A percentile compares a stretch with the other conserved stretches of the same genome.
Evolutionary conservation across 2,329 filamentous ascomycete genomes (phyloP).

Genomic region (Eurotiales sp.): DNA sequence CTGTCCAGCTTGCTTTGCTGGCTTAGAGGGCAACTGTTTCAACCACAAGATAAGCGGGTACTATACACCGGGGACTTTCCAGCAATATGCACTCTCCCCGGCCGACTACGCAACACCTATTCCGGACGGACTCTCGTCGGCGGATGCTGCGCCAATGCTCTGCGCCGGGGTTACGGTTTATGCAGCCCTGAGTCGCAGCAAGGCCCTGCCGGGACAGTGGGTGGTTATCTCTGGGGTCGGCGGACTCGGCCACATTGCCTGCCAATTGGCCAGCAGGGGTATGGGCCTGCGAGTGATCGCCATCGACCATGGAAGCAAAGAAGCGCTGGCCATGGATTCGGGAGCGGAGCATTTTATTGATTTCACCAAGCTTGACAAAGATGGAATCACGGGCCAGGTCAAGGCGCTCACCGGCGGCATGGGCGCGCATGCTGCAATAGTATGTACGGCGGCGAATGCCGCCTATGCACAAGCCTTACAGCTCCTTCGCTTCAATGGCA

Average conservation of each 20-base stretch:
- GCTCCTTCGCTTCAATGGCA: slow-evolving; percentile 49
- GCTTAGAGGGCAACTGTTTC: slow-evolving; percentile 54
- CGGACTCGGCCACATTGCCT: slow-evolving; percentile 61
- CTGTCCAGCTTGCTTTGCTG: slow-evolving; percentile 53
- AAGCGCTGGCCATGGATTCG: slow-evolving; percentile 53
- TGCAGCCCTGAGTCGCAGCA: slow-evolving; percentile 59
- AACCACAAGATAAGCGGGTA: slow-evolving; percentile 61
- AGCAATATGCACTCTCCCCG: slow-evolving; percentile 62
- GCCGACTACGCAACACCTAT: slow-evolving; percentile 69
- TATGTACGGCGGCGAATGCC: slow-evolving; percentile 50
- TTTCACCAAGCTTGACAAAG: slow-evolving; percentile 48
- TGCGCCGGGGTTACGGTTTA: slow-evolving; percentile 68
- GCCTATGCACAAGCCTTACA: slow-evolving; percentile 49
- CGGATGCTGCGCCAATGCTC: slow-evolving; percentile 62
- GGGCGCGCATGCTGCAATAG: slow-evolving; percentile 59
- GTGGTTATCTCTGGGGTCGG: slow-evolving; percentile 60
- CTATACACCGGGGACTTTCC: slow-evolving; percentile 68
- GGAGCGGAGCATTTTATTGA: slow-evolving; percentile 66
- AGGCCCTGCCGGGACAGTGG: slow-evolving; percentile 57
- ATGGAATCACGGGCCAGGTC: slow-evolving; percentile 53
- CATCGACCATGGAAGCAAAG: slow-evolving; percentile 62
- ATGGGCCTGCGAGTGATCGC: slow-evolving; percentile 64
- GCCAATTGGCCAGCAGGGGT: slow-evolving; percentile 57
- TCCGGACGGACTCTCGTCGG: slow-evolving; percentile 57
- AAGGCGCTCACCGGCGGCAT: slow-evolving; percentile 54